These are phyloP conservation scores for Escovopsis sp. DNA, from an alignment of 2,329 filamentous ascomycete genomes.

Conservation along the genomic window DNA sequence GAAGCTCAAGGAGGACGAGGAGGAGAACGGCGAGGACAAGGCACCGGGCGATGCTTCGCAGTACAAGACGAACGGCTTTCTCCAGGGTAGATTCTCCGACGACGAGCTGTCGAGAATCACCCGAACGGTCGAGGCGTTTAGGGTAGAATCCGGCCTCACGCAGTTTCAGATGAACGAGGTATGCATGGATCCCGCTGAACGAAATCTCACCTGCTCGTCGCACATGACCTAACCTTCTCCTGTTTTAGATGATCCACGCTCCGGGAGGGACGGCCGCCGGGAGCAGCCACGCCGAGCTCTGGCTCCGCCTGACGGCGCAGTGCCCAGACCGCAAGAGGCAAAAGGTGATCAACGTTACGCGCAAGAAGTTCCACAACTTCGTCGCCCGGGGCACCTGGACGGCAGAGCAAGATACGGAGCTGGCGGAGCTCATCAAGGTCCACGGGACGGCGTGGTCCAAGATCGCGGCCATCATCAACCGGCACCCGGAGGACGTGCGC, in stretches of 20 bases:
- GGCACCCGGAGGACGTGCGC: conserved; percentile 49
- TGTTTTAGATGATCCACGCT: conserved; percentile 21
- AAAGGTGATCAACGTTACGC: conserved; percentile 40
- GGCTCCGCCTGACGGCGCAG: conserved; percentile 31
- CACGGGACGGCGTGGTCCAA: conserved; percentile 41
- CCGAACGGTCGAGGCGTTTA: conserved; percentile 28
- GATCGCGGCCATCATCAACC: conserved; percentile 48
- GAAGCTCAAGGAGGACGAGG: conserved; percentile 5
- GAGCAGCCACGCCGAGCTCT: conserved; percentile 29
- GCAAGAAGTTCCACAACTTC: conserved; percentile 52
- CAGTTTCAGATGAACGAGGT: conserved; percentile 33
- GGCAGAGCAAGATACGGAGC: conserved; percentile 21
- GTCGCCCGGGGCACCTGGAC: conserved; percentile 35
- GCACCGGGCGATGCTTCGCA: not conserved
- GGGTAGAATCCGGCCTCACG: conserved; percentile 26
- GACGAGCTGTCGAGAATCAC: conserved; percentile 28
- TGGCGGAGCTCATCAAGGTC: conserved; percentile 19
- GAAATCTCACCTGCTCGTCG: conserved; percentile 7
- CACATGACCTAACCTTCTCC: conserved; percentile 2
- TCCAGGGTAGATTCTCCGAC: conserved; percentile 28
- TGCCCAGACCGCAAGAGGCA: conserved; percentile 36
- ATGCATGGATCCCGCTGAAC: conserved; percentile 18
- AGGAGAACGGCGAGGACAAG: not conserved
- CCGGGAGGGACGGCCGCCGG: conserved; percentile 22
- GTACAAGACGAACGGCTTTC: conserved; percentile 14